Percentiles rank a stretch among this genome's conserved stretches.
phyloP scores from a whole-genome alignment of 192 early-diverging fungal species.

The Coemansia sp. region DNA sequence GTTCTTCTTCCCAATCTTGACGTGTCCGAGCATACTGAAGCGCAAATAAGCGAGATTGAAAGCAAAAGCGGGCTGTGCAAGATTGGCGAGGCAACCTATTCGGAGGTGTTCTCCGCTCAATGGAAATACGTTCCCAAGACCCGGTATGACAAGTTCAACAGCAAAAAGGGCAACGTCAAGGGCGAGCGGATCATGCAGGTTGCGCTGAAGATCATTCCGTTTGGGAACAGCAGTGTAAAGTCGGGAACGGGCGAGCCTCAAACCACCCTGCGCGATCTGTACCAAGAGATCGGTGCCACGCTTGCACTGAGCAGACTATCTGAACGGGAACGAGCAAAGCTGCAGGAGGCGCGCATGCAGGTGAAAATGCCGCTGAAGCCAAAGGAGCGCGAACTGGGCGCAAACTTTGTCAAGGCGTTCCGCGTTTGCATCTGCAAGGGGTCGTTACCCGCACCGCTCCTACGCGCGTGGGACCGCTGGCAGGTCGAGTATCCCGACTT shows the following conservation, averaged over 20 bases:
- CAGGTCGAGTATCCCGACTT: conserved; percentile 53
- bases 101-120: conserved; percentile 71
- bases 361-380: conserved; percentile 41
- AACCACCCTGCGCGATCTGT: conserved; percentile 58
- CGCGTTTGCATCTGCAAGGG: conserved; percentile 70
- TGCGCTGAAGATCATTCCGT: conserved; percentile 83
- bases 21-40: conserved; percentile 13
- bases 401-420: conserved; percentile 55
- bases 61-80: conserved; percentile 58
- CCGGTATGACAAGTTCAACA: conserved; percentile 51
- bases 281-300: conserved; percentile 65
- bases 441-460: conserved; percentile 61
- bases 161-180: conserved; percentile 37
- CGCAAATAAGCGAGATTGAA: conserved; percentile 43
- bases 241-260: conserved; percentile 53
- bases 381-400: conserved; percentile 44
- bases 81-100: conserved; percentile 85
- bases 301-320: conserved; percentile 56
- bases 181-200: conserved; percentile 59
- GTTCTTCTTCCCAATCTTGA: conserved; percentile 38
- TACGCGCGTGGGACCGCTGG: conserved; percentile 76
- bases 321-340: conserved; percentile 44
- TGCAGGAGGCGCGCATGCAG: conserved; percentile 44
- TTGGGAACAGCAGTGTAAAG: conserved; percentile 55
- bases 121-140: conserved; percentile 48